phyloP scores from a whole-genome alignment of 106 monocot species.

The Ottelia alismoides region DNA sequence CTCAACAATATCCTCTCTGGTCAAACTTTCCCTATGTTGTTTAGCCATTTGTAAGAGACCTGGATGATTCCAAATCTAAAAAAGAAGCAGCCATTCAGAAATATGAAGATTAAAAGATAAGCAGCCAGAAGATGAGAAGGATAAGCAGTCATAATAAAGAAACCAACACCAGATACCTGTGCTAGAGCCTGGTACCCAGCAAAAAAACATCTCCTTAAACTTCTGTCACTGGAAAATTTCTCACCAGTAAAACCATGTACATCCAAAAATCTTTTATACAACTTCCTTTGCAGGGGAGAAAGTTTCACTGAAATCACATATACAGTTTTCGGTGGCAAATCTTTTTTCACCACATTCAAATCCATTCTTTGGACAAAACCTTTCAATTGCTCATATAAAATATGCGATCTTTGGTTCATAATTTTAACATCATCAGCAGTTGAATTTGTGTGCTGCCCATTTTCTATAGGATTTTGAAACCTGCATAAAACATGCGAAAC shows the following conservation, averaged over 20 bases:
- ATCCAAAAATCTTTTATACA: conserved; percentile 85
- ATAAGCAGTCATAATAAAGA: no score
- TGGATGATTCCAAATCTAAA: conserved; percentile 97
- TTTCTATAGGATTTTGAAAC: conserved; percentile 98
- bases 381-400: conserved; percentile 84
- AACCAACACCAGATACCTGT: no score
- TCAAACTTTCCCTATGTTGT: conserved; percentile 42
- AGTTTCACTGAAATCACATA: conserved; percentile 93
- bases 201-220: conserved; percentile 57
- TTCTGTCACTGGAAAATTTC: conserved; percentile 49
- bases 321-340: conserved; percentile 87
- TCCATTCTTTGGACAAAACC: conserved; percentile 97
- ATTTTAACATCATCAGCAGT: conserved; percentile 88
- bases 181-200: conserved; percentile 80
- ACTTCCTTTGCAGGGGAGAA: conserved; percentile 77
- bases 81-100: no score
- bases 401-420: conserved; percentile 98
- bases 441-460: conserved; percentile 96
- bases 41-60: conserved; percentile 88
- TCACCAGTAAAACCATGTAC: conserved; percentile 60
- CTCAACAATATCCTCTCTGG: conserved; percentile 63
- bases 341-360: conserved; percentile 96
- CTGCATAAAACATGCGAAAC: conserved; percentile 22
- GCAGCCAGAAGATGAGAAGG: no score
- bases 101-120: no score